phyloP scores from a whole-genome alignment of 176 grass and related monocot species.

The Triticum turgidum region DNA sequence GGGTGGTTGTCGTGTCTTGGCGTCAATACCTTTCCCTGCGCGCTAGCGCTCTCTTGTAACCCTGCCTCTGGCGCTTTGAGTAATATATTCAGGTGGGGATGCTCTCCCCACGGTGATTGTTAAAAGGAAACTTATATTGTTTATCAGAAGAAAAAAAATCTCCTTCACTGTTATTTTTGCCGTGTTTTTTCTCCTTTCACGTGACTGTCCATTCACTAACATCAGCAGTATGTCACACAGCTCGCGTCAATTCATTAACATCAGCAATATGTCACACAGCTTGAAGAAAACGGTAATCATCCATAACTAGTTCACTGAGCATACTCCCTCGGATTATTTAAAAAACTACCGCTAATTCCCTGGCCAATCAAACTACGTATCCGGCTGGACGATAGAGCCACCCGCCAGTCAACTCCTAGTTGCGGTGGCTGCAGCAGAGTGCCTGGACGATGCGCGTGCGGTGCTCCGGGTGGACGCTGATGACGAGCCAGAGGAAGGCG shows the following conservation, averaged over 20 bases:
- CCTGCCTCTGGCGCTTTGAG: too few species aligned
- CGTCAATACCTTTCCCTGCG: too few species aligned
- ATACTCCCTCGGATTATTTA: neutral
- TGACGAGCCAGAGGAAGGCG: constrained; percentile 31
- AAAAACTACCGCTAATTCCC: neutral
- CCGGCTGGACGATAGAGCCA: neutral
- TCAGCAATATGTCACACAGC: neutral
- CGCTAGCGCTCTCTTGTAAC: too few species aligned
- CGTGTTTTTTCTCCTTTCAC: too few species aligned
- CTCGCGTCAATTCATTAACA: neutral
- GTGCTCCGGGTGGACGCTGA: constrained; percentile 26
- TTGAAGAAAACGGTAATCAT: neutral
- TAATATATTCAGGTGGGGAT: too few species aligned
- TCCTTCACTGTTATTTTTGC: too few species aligned
- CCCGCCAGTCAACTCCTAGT: neutral
- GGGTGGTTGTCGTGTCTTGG: too few species aligned
- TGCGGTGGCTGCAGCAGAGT: constrained; percentile 24
- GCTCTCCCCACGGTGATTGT: too few species aligned
- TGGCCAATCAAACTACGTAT: neutral
- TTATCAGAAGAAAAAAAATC: too few species aligned
- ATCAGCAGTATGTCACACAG: too few species aligned
- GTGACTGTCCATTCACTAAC: neutral
- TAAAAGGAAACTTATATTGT: too few species aligned
- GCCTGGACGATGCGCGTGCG: constrained; percentile 10
- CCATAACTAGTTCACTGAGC: too few species aligned